Base-by-base conservation (phyloP, 306 rosid species). In the Acacia acuminata region DNA sequence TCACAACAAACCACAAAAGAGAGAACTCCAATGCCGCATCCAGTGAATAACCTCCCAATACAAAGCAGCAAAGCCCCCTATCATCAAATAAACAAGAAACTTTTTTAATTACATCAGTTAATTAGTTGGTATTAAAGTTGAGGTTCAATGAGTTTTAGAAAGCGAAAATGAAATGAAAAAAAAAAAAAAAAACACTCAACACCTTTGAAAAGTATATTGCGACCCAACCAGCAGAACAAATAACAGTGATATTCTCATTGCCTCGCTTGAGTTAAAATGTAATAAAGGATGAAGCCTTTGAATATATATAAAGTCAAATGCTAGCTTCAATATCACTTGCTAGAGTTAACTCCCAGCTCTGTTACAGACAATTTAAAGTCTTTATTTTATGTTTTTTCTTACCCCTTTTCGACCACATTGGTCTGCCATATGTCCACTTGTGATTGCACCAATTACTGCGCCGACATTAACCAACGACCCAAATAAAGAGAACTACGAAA, bases 141-240 rank as follows among this genome's bases (percentile, higher is more conserved):
- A 16, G 22, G 24, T 3, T 47, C 15, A 4, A 19, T 40, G 10
- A 43, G 56, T 43, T 72, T 27, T 72, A 19, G 27, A 10, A 51
- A 19, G 27, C 30, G 3, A 73, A 15, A 32, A 32, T 32, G 27
- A 27, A 27, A 1, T 0, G 27, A 27, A 1, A 27, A 1, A 27
- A 27, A 32, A 38, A 5, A 0, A 5, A 71, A 13, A 48, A 5
- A 20, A 74, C 19, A 8, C 36, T 20, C 61, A 32, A 55, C 4
- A 75, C 67, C 78, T 36, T 11, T 34, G 78, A 51, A 51, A 74
- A 51, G 47, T 74, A 51, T 51, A 74, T 74, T 17, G 78, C 65
- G 4, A 50, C 8, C 77, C 64, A 73, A 17, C 64, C 77, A 8
- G 64, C 64, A 51, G 45, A 48, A 32, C 78, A 50, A 47, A 73